Percentiles rank a stretch among this genome's conserved stretches.
Conservation (phyloP, 768 basidiomycete species). For the Dictyophora rubrovolvata region DNA sequence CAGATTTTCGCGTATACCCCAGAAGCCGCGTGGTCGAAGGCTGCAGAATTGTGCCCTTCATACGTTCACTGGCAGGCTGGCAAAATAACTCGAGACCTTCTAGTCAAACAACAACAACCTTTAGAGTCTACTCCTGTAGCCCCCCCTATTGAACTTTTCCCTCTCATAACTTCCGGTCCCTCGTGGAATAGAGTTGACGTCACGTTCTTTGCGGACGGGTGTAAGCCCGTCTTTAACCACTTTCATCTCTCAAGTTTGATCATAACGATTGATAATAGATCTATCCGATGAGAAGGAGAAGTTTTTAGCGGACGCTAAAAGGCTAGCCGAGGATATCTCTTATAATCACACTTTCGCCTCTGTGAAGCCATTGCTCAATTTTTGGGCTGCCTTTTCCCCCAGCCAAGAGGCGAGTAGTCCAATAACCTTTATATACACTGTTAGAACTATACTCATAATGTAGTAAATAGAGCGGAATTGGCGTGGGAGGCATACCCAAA, state of each 20-base stretch:
- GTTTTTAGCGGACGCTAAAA: conserved; percentile 54
- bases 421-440: neutral
- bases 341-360: conserved; percentile 68
- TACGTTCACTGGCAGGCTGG: neutral
- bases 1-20: conserved; percentile 2
- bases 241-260: neutral
- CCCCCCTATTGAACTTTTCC: conserved; percentile 44
- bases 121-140: neutral
- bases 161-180: conserved; percentile 51
- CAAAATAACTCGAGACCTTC: too few species aligned
- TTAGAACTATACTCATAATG: neutral
- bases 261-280: conserved; percentile 30
- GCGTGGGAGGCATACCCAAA: conserved; percentile 55
- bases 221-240: conserved; percentile 30
- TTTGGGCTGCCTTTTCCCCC: conserved; percentile 72
- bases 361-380: conserved; percentile 66
- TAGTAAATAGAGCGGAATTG: conserved; percentile 53
- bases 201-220: conserved; percentile 72
- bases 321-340: conserved; percentile 61
- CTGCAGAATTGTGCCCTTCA: neutral
- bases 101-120: neutral
- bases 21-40: conserved; percentile 1
- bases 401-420: conserved; percentile 49
- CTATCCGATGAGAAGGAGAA: conserved; percentile 43
- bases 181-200: conserved; percentile 60